Base-by-base conservation (phyloP, 2,329 filamentous ascomycete species). In the Talaromyces islandicus region DNA sequence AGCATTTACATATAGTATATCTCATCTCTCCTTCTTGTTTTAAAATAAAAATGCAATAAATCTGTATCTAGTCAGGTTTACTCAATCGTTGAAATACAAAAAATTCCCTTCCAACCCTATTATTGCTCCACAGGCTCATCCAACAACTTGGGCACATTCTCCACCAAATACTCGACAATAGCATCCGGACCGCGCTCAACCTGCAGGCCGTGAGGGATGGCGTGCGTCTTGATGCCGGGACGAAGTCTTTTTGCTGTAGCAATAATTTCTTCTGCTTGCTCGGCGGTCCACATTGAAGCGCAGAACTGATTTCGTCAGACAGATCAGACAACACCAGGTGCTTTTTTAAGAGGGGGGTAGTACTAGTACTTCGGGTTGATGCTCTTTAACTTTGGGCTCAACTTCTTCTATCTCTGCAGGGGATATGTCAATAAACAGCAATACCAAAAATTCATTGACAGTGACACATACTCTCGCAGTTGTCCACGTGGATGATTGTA, bases 401-500 rank as follows among this genome's bases (percentile, higher is more conserved):
- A 88, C 84, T 64, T 84, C 79, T 60, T 83, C 82, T 51, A 85
- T 84, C 41, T 63, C 73, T 75, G 56, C 48, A 2, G 12, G 17
- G 11, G 10, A 19, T 1, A 5, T 32, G 25, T 65, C 56, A 65
- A 53, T 21, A 52, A 21, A 25, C 12, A 25, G 14, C 5, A 52
- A 9, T 27, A 21, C n/a, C n/a, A n/a, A n/a, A n/a, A 32, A 17
- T 60, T 43, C 7, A 7, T 24, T 38, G n/a, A 24, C 9, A 10
- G 41, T 9, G 25, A 38, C 2, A 70, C 79, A 65, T 71, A 88
- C 85, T 82, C 48, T 83, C 80, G 66, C 81, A 84, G 69, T 90
- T 89, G 38, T 78, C 85, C 25, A 82, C 78, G 68, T 89, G 79
- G 41, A 81, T 75, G 64, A 90, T 88, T 1, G 79, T 83, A 71